Conservation (phyloP, 495 filamentous ascomycete genomes). For the Penicillium parvum region DNA sequence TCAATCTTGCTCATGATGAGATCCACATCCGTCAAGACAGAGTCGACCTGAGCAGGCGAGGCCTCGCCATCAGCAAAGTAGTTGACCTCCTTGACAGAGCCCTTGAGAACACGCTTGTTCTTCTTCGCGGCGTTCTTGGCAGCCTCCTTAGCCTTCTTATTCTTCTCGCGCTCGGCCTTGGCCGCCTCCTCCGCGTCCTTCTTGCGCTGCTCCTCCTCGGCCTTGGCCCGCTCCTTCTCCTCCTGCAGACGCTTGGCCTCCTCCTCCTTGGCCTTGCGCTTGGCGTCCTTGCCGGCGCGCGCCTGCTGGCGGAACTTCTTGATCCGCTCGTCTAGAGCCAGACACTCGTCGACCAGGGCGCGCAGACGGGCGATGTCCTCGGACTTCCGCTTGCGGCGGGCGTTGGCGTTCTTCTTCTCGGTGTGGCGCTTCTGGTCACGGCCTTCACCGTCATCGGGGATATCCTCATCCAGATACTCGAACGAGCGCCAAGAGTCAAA, state of each 20-base stretch:
- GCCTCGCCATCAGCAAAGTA: constrained; percentile 70
- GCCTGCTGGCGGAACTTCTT: constrained; percentile 92
- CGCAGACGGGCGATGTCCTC: constrained; percentile 91
- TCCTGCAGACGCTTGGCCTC: constrained; percentile 80
- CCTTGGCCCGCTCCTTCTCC: constrained; percentile 70
- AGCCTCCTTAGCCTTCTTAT: constrained; percentile 96
- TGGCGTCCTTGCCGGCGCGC: constrained; percentile 90
- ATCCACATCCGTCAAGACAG: constrained; percentile 81
- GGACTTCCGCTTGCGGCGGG: constrained; percentile 97
- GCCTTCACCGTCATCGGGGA: constrained; percentile 97
- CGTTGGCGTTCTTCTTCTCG: constrained; percentile 96
- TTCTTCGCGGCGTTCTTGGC: constrained; percentile 98
- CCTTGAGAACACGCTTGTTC: constrained; percentile 94
- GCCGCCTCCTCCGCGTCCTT: constrained; percentile 83
- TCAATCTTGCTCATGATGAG: constrained; percentile 86
- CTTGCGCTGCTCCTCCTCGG: constrained; percentile 68
- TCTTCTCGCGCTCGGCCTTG: constrained; percentile 72
- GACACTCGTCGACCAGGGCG: constrained; percentile 79
- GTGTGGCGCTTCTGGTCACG: constrained; percentile 97
- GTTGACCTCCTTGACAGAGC: constrained; percentile 91
- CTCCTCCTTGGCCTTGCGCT: constrained; percentile 83
- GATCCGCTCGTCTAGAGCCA: constrained; percentile 84
- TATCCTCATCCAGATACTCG: constrained; percentile 97
- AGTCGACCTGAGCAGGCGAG: constrained; percentile 68
- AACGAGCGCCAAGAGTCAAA: constrained; percentile 97